Percentiles rank a stretch among this genome's conserved stretches.
Conservation (phyloP, 495 filamentous ascomycete species). For the Cudoniella acicularis region DNA sequence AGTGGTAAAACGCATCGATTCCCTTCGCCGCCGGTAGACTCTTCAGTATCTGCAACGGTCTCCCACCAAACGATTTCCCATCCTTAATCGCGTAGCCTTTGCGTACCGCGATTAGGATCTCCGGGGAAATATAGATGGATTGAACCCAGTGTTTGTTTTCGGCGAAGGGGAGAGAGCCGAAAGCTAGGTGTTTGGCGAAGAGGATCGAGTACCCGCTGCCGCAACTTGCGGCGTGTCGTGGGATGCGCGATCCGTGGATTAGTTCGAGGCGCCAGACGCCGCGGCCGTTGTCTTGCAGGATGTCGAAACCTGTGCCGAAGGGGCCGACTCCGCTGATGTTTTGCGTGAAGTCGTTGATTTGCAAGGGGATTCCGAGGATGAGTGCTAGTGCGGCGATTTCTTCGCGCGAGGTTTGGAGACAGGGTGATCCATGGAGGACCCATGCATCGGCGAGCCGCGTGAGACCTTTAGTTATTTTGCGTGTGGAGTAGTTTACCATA, state of each 20-base stretch:
- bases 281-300: not conserved
- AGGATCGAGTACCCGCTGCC: not conserved
- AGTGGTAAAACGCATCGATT: too few relatives aligned
- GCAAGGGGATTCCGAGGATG: not conserved
- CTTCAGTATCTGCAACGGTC: too few relatives aligned
- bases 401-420: not conserved
- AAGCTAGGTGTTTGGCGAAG: not conserved
- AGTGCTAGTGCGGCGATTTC: not conserved
- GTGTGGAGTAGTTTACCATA: too few relatives aligned
- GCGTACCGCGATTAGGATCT: too few relatives aligned
- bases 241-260: not conserved
- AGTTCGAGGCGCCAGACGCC: not conserved
- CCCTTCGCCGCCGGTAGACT: too few relatives aligned
- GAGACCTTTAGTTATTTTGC: too few relatives aligned
- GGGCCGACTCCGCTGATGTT: not conserved
- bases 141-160: too few relatives aligned
- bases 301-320: not conserved
- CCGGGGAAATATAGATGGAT: too few relatives aligned
- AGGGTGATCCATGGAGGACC: not conserved
- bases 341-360: not conserved
- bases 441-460: too few relatives aligned
- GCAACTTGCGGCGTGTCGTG: not conserved
- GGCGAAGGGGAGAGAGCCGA: not conserved
- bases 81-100: not conserved
- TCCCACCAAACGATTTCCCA: too few relatives aligned